Conservation (phyloP, 164 flowering plant species). For the Stephania japonica region DNA sequence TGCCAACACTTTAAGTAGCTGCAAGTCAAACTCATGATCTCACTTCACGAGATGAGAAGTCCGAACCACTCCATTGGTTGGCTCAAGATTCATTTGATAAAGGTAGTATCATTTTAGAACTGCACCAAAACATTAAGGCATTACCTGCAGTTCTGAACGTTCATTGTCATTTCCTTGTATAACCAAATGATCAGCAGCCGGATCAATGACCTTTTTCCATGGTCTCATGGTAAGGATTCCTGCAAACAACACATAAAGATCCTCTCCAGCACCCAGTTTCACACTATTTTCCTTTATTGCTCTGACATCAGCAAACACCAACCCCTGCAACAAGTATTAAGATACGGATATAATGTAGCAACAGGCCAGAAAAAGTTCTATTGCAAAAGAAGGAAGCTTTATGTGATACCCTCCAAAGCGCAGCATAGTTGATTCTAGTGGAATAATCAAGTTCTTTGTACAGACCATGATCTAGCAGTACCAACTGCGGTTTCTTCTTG, state of each 20-base stretch:
- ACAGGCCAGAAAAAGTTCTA: not conserved
- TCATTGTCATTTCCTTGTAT: slow-evolving; percentile 61
- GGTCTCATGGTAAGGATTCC: slow-evolving; percentile 97
- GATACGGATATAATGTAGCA: slow-evolving; percentile 5
- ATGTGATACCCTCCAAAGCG: slow-evolving; percentile 76
- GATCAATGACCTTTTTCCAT: slow-evolving; percentile 80
- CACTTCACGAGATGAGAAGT: too few species aligned
- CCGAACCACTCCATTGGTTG: too few species aligned
- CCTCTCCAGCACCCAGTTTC: slow-evolving; percentile 97
- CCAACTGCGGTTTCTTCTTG: slow-evolving; percentile 71
- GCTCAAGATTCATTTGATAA: not conserved
- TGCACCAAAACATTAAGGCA: not conserved
- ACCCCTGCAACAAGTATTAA: slow-evolving; percentile 37
- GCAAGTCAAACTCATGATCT: too few species aligned
- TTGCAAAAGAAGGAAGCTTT: not conserved
- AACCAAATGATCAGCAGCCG: slow-evolving; percentile 84
- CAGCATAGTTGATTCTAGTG: slow-evolving; percentile 79
- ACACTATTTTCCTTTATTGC: slow-evolving; percentile 82
- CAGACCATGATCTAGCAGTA: slow-evolving; percentile 89
- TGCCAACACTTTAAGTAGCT: too few species aligned
- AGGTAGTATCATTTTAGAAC: not conserved
- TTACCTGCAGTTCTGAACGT: slow-evolving; percentile 84
- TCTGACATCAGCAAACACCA: slow-evolving; percentile 80
- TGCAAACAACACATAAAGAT: slow-evolving; percentile 82
- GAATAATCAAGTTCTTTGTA: slow-evolving; percentile 78